These are phyloP conservation scores for Botrytis deweyae DNA, from an alignment of 2,329 filamentous ascomycete species.

Conservation along the genomic window DNA sequence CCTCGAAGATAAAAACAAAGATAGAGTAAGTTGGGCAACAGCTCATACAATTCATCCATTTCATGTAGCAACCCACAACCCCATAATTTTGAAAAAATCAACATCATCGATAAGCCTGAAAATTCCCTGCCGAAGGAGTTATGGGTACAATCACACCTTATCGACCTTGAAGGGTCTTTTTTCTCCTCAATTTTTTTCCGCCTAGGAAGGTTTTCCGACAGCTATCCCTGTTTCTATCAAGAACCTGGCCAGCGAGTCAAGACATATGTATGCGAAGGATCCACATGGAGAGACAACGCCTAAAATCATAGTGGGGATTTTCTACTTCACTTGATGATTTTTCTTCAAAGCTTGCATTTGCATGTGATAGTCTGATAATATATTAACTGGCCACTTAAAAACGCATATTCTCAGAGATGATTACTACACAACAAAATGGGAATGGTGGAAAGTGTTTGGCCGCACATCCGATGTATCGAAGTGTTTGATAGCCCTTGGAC, in stretches of 20 bases:
- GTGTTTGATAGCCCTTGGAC: not conserved
- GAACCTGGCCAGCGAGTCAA: not conserved
- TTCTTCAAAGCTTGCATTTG: not conserved
- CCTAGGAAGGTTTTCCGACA: not conserved
- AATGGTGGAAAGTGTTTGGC: too few relatives aligned
- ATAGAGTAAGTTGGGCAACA: not conserved
- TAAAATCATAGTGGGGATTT: not conserved
- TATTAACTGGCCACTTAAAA: not conserved
- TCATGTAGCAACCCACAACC: not conserved
- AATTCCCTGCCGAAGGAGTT: not conserved
- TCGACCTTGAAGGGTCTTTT: slow-evolving; percentile 3
- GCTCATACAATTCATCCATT: not conserved
- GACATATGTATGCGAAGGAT: not conserved
- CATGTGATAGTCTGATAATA: not conserved
- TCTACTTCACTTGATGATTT: not conserved
- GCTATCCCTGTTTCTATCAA: not conserved
- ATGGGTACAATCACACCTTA: not conserved
- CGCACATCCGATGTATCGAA: not conserved
- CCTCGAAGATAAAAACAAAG: not conserved
- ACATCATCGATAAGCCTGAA: slow-evolving; percentile 11
- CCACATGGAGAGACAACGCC: not conserved
- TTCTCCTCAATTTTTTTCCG: not conserved
- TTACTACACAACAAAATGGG: not conserved
- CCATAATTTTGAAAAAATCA: slow-evolving; percentile 6
- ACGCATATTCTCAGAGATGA: not conserved